Evolutionary conservation across 768 basidiomycete species (phyloP).

Genomic region (Cytidiella melzeri): DNA sequence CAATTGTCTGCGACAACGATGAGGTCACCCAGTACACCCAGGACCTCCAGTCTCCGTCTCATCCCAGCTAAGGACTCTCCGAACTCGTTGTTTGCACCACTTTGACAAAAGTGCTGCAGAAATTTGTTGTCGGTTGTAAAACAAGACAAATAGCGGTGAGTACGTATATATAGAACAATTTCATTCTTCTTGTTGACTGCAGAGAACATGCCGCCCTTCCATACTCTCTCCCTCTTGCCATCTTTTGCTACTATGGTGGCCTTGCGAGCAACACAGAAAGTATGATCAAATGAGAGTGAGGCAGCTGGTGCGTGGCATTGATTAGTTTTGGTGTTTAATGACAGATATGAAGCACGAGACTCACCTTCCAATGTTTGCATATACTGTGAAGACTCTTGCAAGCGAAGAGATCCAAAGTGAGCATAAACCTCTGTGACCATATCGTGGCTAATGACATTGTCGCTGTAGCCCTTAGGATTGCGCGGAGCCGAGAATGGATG

Average conservation of each 20-base stretch:
- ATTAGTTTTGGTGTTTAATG: no score
- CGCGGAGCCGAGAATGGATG: background rate
- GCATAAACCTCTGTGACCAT: slow-evolving; percentile 16
- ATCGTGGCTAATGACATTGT: slow-evolving; percentile 14
- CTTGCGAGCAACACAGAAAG: slow-evolving; percentile 13
- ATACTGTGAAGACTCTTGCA: slow-evolving; percentile 13
- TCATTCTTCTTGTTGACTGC: slow-evolving; percentile 14
- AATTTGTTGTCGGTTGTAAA: background rate
- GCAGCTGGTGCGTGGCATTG: background rate
- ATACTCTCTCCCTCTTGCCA: background rate
- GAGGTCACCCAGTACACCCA: slow-evolving; percentile 6
- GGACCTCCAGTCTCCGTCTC: slow-evolving; percentile 4
- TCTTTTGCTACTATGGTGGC: slow-evolving; percentile 1
- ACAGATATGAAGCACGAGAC: background rate
- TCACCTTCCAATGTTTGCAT: slow-evolving; percentile 14
- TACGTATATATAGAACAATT: slow-evolving; percentile 11
- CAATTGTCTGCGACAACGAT: slow-evolving; percentile 18
- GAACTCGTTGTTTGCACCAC: slow-evolving; percentile 9
- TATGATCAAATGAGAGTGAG: slow-evolving; percentile 14
- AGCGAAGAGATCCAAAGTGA: slow-evolving; percentile 13
- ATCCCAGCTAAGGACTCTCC: slow-evolving; percentile 9
- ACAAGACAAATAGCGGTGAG: background rate
- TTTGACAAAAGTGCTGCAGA: slow-evolving; percentile 14
- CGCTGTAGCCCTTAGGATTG: slow-evolving; percentile 2
- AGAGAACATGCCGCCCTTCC: slow-evolving; percentile 12